Conservation (phyloP, 257 asterid genomes). For the Echium plantagineum region DNA sequence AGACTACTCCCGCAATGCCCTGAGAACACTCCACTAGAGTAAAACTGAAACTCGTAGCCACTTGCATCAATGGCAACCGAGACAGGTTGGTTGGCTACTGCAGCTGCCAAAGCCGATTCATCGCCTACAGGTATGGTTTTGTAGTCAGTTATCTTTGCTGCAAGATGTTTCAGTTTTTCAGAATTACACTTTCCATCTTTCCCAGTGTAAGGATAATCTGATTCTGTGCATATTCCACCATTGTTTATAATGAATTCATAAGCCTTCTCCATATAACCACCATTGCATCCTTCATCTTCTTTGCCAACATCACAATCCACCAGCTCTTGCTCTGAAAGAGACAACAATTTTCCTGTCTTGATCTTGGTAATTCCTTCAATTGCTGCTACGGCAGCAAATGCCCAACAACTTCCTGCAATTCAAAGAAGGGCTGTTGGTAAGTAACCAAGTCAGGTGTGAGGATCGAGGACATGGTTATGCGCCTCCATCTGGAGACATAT, state of each 20-base stretch:
- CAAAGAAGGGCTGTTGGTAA: background rate
- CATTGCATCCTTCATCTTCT: conserved; percentile 37
- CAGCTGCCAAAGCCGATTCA: conserved; percentile 37
- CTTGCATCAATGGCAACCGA: conserved; percentile 51
- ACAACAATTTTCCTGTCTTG: conserved; percentile 41
- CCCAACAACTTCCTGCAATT: conserved; percentile 70
- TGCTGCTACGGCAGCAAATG: conserved; percentile 62
- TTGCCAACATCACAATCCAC: conserved; percentile 41
- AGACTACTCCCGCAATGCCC: conserved; percentile 33
- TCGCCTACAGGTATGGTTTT: conserved; percentile 17
- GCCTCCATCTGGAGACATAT: too few species aligned
- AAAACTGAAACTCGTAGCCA: conserved; percentile 31
- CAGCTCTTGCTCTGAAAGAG: conserved; percentile 58
- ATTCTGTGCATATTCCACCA: conserved; percentile 38
- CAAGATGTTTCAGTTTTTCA: conserved; percentile 8
- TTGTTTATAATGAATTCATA: conserved; percentile 31
- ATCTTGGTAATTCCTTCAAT: conserved; percentile 56
- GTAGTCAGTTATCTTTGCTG: conserved; percentile 38
- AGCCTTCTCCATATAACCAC: conserved; percentile 47
- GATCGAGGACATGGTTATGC: too few species aligned
- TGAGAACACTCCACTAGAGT: conserved; percentile 37
- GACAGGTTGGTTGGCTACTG: conserved; percentile 52
- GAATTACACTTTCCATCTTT: conserved; percentile 22
- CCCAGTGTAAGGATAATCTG: conserved; percentile 38
- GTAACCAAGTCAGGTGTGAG: too few species aligned